These are phyloP conservation scores for Alliaria petiolata DNA, from an alignment of 345 rosid species.

Conservation along the genomic window DNA sequence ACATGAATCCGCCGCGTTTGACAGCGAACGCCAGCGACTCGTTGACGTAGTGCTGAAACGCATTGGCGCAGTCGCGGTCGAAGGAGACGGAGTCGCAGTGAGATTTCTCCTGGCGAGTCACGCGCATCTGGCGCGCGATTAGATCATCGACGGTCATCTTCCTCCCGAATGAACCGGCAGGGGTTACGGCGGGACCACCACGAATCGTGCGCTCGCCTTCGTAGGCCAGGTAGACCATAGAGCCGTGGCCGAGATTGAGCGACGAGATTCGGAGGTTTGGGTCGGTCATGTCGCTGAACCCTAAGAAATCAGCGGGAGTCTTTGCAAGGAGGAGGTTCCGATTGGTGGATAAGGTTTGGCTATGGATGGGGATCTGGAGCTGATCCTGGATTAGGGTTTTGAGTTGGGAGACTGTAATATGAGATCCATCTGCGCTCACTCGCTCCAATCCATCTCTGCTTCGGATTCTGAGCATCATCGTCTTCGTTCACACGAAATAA, in stretches of 20 bases:
- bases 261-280: conserved; percentile 52
- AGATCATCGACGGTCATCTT: conserved; percentile 98
- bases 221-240: conserved; percentile 67
- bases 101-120: conserved; percentile 72
- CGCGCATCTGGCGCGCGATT: conserved; percentile 85
- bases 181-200: conserved; percentile 58
- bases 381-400: conserved; percentile 72
- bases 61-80: conserved; percentile 79
- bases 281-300: conserved; percentile 65
- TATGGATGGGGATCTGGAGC: conserved; percentile 71
- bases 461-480: conserved; percentile 89
- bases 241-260: conserved; percentile 67
- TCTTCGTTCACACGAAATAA: conserved; percentile 7
- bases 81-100: conserved; percentile 84
- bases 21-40: conserved; percentile 74
- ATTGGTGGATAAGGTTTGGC: conserved; percentile 74
- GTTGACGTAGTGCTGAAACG: conserved; percentile 70
- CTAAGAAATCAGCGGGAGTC: conserved; percentile 45
- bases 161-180: conserved; percentile 88
- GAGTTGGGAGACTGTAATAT: conserved; percentile 55
- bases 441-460: conserved; percentile 97
- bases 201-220: conserved; percentile 70
- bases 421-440: conserved; percentile 48
- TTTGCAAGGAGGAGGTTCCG: conserved; percentile 75
- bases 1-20: conserved; percentile 93